Base-by-base conservation (phyloP, 208 protist species). In the Blechomonas ayalai region DNA sequence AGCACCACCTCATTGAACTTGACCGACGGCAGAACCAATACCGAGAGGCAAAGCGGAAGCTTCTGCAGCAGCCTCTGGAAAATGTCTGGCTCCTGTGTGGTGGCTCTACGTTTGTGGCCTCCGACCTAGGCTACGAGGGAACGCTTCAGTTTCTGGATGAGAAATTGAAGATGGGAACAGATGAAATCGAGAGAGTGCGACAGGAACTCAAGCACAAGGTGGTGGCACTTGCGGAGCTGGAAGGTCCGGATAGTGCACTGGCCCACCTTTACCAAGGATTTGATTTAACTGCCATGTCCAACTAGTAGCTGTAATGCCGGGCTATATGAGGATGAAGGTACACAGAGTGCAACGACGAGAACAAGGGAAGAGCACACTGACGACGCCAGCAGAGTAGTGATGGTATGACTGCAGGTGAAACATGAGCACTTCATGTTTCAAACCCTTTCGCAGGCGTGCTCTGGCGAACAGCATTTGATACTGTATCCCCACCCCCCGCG, bases 21-120 rank as follows among this genome's bases (percentile, higher is more conserved):
- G 83, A 92, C 36, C 63, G 79, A 32, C 58, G 76, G 12, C 79
- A 92, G 49, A 74, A 87, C 27, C 83, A 92, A 37, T 82, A 77
- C 40, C 78, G 77, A 1, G 83, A 89, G 55, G 79, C 79, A 0
- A 71, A 58, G 5, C 76, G 83, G 12, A 64, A 57, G 27, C 48
- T 90, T 5, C 52, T 72, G 10, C 57, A 73, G 25, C 3, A 7
- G 20, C 18, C 5, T 13, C 16, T 12, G n/a, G 83, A 87, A 12
- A 61, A 82, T 22, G 9, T 87, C 5, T 92, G 73, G 70, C 32
- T 92, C 10, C 67, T 92, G 3, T 85, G 83, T 47, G 75, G 71
- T 35, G 79, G 72, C 8, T 79, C 67, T 27, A 85, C 80, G 9
- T 89, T 92, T 63, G 83, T 92, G 6, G 68, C 50, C 12, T 84